Evolutionary conservation across 495 filamentous ascomycete genomes (phyloP), one percentile per base, ranked within the genome.

Genomic region (Acidiella bohemica): DNA sequence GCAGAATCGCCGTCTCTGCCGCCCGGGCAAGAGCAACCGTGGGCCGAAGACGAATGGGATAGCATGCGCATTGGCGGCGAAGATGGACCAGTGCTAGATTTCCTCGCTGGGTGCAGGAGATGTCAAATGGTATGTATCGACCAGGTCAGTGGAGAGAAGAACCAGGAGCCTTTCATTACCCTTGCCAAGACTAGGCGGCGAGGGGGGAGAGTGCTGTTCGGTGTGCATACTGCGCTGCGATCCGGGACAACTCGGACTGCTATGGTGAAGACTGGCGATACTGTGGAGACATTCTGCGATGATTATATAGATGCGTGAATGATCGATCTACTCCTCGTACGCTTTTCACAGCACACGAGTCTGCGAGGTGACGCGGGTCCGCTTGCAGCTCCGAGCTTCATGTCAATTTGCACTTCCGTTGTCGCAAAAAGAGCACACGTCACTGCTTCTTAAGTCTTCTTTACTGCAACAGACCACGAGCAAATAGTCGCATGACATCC

Each of bases 81-180:
- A 21, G 50, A 62, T 16, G 48, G 38, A 12, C 14, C 48, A 11
- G 17, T 14, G 26, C 25, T 53, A n/a, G 67, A 81, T 50, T 73
- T 87, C 44, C 63, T 95, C 4, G 87, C 84, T 0, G 70, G 76
- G 14, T 97, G 90, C 53, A 70, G 86, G 25, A 63, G 90, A 12
- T 97, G 90, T 46, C 85, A 93, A 51, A 94, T 97, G 84, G 79
- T 97, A 10, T 95, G 88, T 55, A 72, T 95, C 31, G 76, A 97
- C 46, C 90, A 93, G 52, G 61, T 76, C 13, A 92, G 81, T 4
- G 88, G 76, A 0, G 68, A 74, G 32, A 80, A 75, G 58, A 71
- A 76, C 28, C 73, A 83, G 44, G 87, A 95, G 56, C 90, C 90
- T 0, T 92, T 90, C 57, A 72, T 82, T 1, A 94, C 86, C 1